These are phyloP conservation scores for Cryptosporidium sp. DNA, from an alignment of 169 alveolate genomes.

Conservation along the genomic window DNA sequence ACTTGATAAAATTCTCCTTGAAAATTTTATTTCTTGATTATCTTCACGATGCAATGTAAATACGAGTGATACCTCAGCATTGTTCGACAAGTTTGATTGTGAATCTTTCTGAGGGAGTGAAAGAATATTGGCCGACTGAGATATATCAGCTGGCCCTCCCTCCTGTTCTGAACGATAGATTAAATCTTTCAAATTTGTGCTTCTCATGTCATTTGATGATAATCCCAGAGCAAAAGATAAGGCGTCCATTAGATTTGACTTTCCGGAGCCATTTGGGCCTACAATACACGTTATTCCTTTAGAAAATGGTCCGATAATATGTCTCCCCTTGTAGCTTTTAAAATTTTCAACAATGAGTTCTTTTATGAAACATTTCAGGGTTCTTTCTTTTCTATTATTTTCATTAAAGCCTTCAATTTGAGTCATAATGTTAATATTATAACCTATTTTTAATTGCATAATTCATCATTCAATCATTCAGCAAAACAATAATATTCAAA, in stretches of 20 bases:
- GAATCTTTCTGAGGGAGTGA: conserved; percentile 82
- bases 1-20: conserved; percentile 83
- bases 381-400: conserved; percentile 21
- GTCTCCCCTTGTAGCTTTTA: conserved; percentile 93
- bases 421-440: background rate
- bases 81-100: background rate
- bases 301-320: conserved; percentile 88
- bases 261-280: conserved; percentile 92
- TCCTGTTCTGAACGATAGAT: conserved; percentile 85
- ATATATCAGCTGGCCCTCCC: conserved; percentile 77
- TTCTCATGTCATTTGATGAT: conserved; percentile 85
- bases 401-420: conserved; percentile 6
- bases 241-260: conserved; percentile 90
- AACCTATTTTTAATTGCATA: background rate
- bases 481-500: background rate
- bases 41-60: conserved; percentile 73
- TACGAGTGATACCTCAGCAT: conserved; percentile 35
- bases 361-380: conserved; percentile 73
- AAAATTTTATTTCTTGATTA: conserved; percentile 81
- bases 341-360: conserved; percentile 82
- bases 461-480: conserved; percentile 18
- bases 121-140: conserved; percentile 80
- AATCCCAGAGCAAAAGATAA: conserved; percentile 88
- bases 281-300: conserved; percentile 87
- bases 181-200: conserved; percentile 88